Conservation (phyloP, 2,329 filamentous ascomycete genomes). For the Diaporthe batatas region DNA sequence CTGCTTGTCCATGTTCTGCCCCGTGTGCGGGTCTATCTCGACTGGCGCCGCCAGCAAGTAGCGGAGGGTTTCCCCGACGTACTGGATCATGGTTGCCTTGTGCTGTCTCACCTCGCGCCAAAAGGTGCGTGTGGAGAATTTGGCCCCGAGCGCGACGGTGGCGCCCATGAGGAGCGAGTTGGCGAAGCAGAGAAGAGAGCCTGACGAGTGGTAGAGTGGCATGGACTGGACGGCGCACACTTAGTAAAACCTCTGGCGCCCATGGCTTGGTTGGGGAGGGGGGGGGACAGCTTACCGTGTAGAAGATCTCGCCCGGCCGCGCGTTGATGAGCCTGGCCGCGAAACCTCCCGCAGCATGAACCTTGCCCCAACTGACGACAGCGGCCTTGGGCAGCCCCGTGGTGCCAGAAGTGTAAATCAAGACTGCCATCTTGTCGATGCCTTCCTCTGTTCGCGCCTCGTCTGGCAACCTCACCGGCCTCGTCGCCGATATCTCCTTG, state of each 20-base stretch:
- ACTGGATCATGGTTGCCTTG: slow-evolving; percentile 83
- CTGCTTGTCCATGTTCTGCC: slow-evolving; percentile 77
- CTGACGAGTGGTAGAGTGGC: slow-evolving; percentile 91
- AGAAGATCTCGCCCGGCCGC: slow-evolving; percentile 76
- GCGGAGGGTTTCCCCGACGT: slow-evolving; percentile 88
- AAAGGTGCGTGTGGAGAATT: slow-evolving; percentile 83
- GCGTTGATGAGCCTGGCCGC: slow-evolving; percentile 69
- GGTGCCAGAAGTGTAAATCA: slow-evolving; percentile 90
- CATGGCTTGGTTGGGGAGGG: not conserved
- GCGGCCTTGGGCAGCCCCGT: slow-evolving; percentile 87
- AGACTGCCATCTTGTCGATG: slow-evolving; percentile 71
- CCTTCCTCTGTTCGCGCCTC: slow-evolving; percentile 64
- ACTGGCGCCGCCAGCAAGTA: slow-evolving; percentile 80
- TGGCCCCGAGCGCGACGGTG: slow-evolving; percentile 79
- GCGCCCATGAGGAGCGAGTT: slow-evolving; percentile 71
- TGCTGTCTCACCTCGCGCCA: slow-evolving; percentile 81
- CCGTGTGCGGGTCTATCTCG: slow-evolving; percentile 72
- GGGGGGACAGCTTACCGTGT: slow-evolving; percentile 69
- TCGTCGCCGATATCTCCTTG: slow-evolving; percentile 63
- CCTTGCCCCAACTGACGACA: slow-evolving; percentile 80
- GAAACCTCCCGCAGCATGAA: slow-evolving; percentile 66
- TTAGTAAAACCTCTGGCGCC: not conserved
- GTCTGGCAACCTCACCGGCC: slow-evolving; percentile 71
- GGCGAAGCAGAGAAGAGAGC: slow-evolving; percentile 76
- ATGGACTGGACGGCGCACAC: slow-evolving; percentile 70